phyloP scores from a whole-genome alignment of 2,329 filamentous ascomycete genomes.

The Pseudopithomyces chartarum region DNA sequence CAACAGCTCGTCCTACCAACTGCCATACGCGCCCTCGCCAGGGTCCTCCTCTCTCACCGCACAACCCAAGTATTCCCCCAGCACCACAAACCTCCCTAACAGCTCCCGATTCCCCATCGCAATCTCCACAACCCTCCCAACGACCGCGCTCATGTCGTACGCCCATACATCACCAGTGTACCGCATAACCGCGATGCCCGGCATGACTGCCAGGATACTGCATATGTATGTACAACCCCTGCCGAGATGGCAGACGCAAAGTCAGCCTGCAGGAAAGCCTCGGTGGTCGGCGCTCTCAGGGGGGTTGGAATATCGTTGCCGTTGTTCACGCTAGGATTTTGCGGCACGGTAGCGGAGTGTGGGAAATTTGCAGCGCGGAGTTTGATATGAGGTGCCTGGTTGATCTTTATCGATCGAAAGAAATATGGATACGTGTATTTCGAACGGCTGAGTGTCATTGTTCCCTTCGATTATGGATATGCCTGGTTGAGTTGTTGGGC shows the following conservation, averaged over 20 bases:
- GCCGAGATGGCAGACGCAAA: no score
- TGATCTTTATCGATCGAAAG: slow-evolving; percentile 1
- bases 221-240: no score
- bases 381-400: neutral
- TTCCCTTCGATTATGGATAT: slow-evolving; percentile 5
- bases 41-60: neutral
- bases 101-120: neutral
- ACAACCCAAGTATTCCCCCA: slow-evolving; percentile 13
- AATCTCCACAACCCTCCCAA: slow-evolving; percentile 1
- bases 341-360: no score
- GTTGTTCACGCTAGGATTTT: no score
- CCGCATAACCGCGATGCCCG: slow-evolving; percentile 3
- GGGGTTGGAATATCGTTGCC: no score
- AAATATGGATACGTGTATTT: slow-evolving; percentile 14
- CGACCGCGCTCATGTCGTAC: slow-evolving; percentile 15
- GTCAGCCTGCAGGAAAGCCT: no score
- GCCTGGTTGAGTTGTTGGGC: neutral
- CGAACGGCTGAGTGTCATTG: neutral
- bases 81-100: slow-evolving; percentile 9
- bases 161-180: slow-evolving; percentile 14
- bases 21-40: neutral
- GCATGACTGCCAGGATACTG: slow-evolving; percentile 3
- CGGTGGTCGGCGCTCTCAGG: no score
- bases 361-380: no score
- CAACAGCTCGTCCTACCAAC: slow-evolving; percentile 1